Evolutionary conservation across 75 land plant species (phyloP), one percentile per base, ranked within the genome.

Genomic region (Pseudotsuga menziesii): DNA sequence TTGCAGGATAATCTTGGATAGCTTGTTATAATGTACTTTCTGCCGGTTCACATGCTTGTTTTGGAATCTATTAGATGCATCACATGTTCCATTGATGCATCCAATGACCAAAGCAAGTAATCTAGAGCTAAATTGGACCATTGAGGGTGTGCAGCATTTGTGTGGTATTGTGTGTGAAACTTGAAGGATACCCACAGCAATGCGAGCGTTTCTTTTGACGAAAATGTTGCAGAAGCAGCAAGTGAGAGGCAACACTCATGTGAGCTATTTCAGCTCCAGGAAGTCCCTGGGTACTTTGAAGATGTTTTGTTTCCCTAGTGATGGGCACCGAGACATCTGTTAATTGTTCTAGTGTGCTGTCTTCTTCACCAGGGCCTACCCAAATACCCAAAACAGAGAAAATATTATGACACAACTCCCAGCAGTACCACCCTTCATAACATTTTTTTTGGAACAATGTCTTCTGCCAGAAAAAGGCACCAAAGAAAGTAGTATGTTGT

Each of bases 401-500:
- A 35, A 17, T 20, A 4, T 66, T 8, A 19, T 35, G 39, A 35
- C 20, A 35, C 17, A 35, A 32, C 70, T 14, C 16, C 39, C 70
- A 66, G 35, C 17, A 17, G 32, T 66, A 72, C 74, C 56, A 72
- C 25, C 56, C n/a, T n/a, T n/a, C n/a, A n/a, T 29, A 29, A 29
- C 32, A 29, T 29, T 29, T 0, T 29, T 29, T 29, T 29, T 29
- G 86, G 86, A 26, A 57, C 82, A 32, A 84, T 77, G 26, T 75
- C 85, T 3, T 76, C 86, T 22, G 55, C 85, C 48, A 63, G 64
- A 3, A 55, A 78, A 15, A 82, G 86, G 86, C 35, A 63, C 15
- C 39, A 77, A 61, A 44, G 86, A 26, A 82, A 73, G 13, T 32
- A 82, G 27, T 84, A 82, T 56, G 79, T 84, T 29, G 83, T 78